phyloP scores from a whole-genome alignment of 148 eudicot species.

The Rhododendron williamsianum region DNA sequence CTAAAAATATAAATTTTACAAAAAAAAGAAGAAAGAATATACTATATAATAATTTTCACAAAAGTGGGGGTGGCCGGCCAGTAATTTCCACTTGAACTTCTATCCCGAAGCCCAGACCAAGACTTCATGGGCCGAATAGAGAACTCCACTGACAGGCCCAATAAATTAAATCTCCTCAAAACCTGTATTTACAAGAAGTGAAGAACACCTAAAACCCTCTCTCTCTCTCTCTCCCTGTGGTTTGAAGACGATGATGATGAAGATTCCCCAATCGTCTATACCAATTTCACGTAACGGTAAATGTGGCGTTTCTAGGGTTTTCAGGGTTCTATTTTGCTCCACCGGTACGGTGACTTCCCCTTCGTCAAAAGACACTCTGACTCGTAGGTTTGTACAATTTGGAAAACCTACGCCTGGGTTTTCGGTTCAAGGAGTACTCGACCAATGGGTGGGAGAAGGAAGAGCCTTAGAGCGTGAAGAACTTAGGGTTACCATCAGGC shows the following conservation, averaged over 20 bases:
- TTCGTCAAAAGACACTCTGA: constrained; percentile 19
- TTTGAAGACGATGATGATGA: background rate
- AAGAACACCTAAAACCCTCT: background rate
- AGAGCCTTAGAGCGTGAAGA: constrained; percentile 4
- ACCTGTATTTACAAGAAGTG: no score
- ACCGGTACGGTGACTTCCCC: background rate
- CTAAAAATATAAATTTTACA: no score
- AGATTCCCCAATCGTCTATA: background rate
- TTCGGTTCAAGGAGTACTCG: constrained; percentile 25
- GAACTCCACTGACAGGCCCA: no score
- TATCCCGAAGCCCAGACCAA: no score
- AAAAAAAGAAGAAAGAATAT: no score
- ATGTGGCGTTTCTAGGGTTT: constrained; percentile 1
- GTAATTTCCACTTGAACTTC: no score
- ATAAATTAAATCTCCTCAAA: no score
- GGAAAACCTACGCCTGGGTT: constrained; percentile 24
- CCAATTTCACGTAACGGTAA: background rate
- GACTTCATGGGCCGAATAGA: no score
- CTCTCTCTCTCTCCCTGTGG: background rate
- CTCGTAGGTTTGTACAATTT: constrained; percentile 22
- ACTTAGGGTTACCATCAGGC: constrained; percentile 15
- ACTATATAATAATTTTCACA: no score
- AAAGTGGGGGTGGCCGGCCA: no score
- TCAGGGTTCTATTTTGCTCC: background rate
- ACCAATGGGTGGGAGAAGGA: constrained; percentile 41